A percentile compares a stretch with the other conserved stretches of the same genome.
These are phyloP conservation scores for Podaxis sp. DNA, from an alignment of 768 basidiomycete species.

Conservation along the genomic window DNA sequence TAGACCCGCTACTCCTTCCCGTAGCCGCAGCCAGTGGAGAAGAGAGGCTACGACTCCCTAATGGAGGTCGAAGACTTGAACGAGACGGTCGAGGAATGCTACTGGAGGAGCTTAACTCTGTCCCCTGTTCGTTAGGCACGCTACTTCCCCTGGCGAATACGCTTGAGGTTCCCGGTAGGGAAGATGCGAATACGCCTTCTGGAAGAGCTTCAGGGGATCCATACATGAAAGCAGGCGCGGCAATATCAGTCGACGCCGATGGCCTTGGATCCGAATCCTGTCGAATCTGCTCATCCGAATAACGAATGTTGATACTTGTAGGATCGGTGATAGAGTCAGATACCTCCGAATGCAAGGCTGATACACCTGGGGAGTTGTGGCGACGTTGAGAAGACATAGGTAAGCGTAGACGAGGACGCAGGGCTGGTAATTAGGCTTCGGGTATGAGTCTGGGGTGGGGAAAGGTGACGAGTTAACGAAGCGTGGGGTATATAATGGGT, in stretches of 20 bases:
- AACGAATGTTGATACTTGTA: background rate
- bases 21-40: background rate
- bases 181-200: background rate
- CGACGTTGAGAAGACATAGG: slow-evolving; percentile 8
- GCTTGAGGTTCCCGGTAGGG: background rate
- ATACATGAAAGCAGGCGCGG: background rate
- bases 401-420: background rate
- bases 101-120: background rate
- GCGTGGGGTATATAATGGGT: too few relatives aligned
- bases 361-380: background rate
- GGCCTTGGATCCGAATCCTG: background rate
- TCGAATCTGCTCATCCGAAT: background rate
- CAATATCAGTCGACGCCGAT: background rate
- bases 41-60: slow-evolving; percentile 7
- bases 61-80: background rate
- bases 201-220: slow-evolving; percentile 6
- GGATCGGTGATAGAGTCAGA: background rate
- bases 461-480: too few relatives aligned
- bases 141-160: background rate
- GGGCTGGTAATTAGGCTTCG: background rate
- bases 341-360: background rate
- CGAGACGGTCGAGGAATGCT: background rate
- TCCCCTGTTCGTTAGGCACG: background rate
- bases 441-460: too few relatives aligned
- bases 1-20: background rate